Evolutionary conservation across 345 rosid species (phyloP).

Genomic region (Camelina neglecta): DNA sequence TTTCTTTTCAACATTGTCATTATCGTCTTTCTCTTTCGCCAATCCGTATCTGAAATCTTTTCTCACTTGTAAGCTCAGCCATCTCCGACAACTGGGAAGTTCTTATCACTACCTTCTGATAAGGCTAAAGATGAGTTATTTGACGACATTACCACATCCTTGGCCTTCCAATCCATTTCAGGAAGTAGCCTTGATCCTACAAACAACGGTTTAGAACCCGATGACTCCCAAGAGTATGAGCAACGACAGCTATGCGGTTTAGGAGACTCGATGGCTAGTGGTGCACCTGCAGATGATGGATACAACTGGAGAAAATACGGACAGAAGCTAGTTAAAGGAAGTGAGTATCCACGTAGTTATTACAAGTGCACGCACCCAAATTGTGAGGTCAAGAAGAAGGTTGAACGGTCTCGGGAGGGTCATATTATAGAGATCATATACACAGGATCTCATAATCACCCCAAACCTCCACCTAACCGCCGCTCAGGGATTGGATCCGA

Average conservation of each 20-base stretch:
- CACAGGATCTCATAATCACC: constrained; percentile 77
- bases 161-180: constrained; percentile 69
- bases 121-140: constrained; percentile 56
- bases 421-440: constrained; percentile 93
- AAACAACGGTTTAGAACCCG: constrained; percentile 52
- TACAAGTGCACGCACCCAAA: constrained; percentile 90
- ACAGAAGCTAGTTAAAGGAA: constrained; percentile 94
- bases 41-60: constrained; percentile 6
- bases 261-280: constrained; percentile 53
- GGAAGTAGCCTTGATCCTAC: constrained; percentile 46
- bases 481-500: constrained; percentile 64
- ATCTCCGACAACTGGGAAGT: constrained; percentile 85
- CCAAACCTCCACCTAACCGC: constrained; percentile 71
- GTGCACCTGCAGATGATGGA: constrained; percentile 78
- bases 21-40: neutral
- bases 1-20: neutral
- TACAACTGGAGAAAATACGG: constrained; percentile 97
- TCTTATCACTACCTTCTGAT: constrained; percentile 58
- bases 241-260: constrained; percentile 53
- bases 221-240: constrained; percentile 69
- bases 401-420: constrained; percentile 88
- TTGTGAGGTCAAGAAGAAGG: constrained; percentile 90
- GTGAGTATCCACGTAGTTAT: constrained; percentile 95
- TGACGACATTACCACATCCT: constrained; percentile 58
- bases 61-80: constrained; percentile 58